Evolutionary conservation across 139 green algal genomes (phyloP).

Genomic region (Micractinium conductrix): DNA sequence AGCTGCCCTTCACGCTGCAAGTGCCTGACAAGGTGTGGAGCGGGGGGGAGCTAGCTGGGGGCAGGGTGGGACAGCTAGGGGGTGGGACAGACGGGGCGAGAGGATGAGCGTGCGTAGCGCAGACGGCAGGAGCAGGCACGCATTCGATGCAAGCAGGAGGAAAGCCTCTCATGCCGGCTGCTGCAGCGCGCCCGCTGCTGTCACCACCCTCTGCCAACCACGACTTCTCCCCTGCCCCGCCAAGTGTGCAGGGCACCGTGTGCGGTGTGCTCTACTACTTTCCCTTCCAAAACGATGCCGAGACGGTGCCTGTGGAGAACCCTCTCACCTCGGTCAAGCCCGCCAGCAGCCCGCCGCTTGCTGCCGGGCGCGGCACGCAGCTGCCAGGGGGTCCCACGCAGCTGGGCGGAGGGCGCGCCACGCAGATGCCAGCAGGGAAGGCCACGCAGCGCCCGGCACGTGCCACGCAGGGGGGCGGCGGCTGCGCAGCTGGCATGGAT

Average conservation of each 20-base stretch:
- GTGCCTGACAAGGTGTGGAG: constrained; percentile 64
- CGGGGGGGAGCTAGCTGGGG: background rate
- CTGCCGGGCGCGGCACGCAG: constrained; percentile 3
- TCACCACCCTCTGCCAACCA: too few species aligned
- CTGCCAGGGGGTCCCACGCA: background rate
- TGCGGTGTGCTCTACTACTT: constrained; percentile 83
- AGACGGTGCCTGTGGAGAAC: constrained; percentile 70
- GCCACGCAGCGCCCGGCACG: constrained; percentile 16
- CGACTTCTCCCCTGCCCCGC: background rate
- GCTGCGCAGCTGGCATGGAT: background rate
- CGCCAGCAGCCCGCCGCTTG: background rate
- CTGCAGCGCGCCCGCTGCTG: background rate
- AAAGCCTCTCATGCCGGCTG: background rate
- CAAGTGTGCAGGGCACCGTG: constrained; percentile 61
- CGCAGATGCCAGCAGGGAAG: too few species aligned
- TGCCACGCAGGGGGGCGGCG: constrained; percentile 1
- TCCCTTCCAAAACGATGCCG: constrained; percentile 65
- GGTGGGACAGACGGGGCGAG: background rate
- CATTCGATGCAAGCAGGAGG: background rate
- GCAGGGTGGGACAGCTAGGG: background rate
- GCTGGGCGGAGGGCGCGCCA: background rate
- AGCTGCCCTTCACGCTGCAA: constrained; percentile 71
- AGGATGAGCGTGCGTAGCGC: background rate
- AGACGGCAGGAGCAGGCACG: background rate
- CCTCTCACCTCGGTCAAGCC: constrained; percentile 1